Evolutionary conservation across 352 stramenopile species (phyloP), one percentile per base, ranked within the genome.

Genomic region (Globisporangium canariense): DNA sequence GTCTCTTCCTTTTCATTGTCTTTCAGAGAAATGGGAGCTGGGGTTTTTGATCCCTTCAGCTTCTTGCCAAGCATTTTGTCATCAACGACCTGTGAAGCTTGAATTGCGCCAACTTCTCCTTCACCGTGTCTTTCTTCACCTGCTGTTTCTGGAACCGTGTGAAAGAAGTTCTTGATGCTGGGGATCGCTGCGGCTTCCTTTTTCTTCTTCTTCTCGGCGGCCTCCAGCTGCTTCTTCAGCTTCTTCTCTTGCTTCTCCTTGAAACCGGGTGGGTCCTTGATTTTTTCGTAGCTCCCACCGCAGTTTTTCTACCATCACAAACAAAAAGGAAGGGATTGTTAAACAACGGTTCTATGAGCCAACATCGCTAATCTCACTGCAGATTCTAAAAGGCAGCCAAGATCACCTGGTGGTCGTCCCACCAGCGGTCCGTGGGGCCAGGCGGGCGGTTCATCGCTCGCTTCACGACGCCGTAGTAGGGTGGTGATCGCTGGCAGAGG

Each of bases 401-500:
- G 40, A 25, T 2, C 56, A 82, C 75, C 57, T 77, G 47, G 45
- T 94, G 86, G 14, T 90, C 76, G 14, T 69, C 49, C 84, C 84
- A 94, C 86, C 86, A 94, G 5, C 63, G 69, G 70, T 94, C 86
- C 36, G 75, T 79, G 13, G 83, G 78, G 4, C 86, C 79, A 25
- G 89, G 89, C n/a, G 78, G 66, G 1, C 89, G 78, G 55, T 97
- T 97, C 86, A 96, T 96, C 18, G 85, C 73, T 11, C 89, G 79
- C 73, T 95, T 96, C 5, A 97, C 89, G 4, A 89, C 54, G 0
- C 89, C 89, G 74, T 89, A 96, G 70, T 92, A 94, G 18, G 89
- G 89, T 18, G 60, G 64, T 34, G 73, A 67, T 2, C 59, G 64
- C 40, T 75, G 80, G 50, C 89, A 97, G 0, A 74, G 65, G 7